phyloP scores from a whole-genome alignment of 106 monocot species.

The Cymbidium sinense region DNA sequence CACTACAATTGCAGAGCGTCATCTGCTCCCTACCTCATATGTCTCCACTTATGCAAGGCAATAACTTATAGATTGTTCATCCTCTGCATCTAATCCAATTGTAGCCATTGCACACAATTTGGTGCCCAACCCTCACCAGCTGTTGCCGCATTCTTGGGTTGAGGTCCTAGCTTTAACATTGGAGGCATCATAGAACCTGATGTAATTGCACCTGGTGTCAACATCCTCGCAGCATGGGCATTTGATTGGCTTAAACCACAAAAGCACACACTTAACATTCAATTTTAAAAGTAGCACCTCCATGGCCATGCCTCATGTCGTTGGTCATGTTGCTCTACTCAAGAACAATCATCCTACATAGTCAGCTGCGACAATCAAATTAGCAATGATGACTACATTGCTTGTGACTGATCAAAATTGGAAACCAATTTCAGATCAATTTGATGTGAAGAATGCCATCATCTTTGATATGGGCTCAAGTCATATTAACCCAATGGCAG shows the following conservation, averaged over 20 bases:
- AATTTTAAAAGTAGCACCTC: too few species aligned
- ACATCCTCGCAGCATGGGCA: constrained; percentile 45
- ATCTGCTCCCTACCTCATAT: constrained; percentile 3
- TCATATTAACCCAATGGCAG: too few species aligned
- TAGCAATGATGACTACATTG: too few species aligned
- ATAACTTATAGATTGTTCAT: background rate
- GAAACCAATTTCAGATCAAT: too few species aligned
- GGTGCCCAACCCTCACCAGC: constrained; percentile 15
- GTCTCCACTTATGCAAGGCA: constrained; percentile 2
- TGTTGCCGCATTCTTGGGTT: constrained; percentile 24
- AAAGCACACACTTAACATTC: background rate
- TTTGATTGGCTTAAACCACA: background rate
- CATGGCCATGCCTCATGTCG: too few species aligned
- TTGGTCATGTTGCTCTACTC: too few species aligned
- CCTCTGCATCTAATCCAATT: background rate
- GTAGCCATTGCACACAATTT: constrained; percentile 24
- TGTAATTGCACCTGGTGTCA: constrained; percentile 31
- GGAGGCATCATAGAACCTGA: constrained; percentile 40
- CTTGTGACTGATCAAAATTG: too few species aligned
- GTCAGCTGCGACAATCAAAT: too few species aligned
- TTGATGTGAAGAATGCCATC: too few species aligned
- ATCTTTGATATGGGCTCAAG: too few species aligned
- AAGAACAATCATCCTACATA: too few species aligned
- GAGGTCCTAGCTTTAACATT: constrained; percentile 23
- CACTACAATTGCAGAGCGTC: background rate